These are phyloP conservation scores for Pichia sp. DNA, from an alignment of 1,139 yeast species.

Conservation along the genomic window DNA sequence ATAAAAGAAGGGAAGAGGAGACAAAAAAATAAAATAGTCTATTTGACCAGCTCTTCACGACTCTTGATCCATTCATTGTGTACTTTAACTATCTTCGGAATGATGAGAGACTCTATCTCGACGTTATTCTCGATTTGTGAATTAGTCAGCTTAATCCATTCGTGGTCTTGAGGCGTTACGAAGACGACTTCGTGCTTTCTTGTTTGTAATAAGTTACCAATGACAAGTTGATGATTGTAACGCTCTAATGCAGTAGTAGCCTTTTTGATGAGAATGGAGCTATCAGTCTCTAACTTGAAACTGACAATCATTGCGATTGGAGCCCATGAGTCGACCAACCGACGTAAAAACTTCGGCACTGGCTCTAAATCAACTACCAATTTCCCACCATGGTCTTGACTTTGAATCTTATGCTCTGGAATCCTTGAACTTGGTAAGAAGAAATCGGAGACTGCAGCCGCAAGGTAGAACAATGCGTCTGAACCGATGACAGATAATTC, in stretches of 20 bases:
- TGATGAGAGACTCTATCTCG: conserved; percentile 70
- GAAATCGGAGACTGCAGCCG: conserved; percentile 97
- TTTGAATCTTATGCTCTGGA: conserved; percentile 93
- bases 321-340: conserved; percentile 92
- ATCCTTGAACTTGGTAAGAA: conserved; percentile 79
- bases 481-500: conserved; percentile 46
- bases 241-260: conserved; percentile 72
- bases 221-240: conserved; percentile 88
- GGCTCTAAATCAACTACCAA: conserved; percentile 84
- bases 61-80: conserved; percentile 57
- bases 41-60: conserved; percentile 10
- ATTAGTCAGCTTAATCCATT: conserved; percentile 48
- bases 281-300: conserved; percentile 91
- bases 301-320: conserved; percentile 92
- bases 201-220: conserved; percentile 87
- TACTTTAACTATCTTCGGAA: conserved; percentile 61
- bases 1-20: no score
- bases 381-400: conserved; percentile 62
- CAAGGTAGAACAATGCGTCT: conserved; percentile 71
- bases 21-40: neutral
- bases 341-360: conserved; percentile 85
- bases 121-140: conserved; percentile 32
- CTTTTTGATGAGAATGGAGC: conserved; percentile 59
- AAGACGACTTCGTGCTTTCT: conserved; percentile 85
- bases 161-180: conserved; percentile 46